phyloP scores from a whole-genome alignment of 1,284 basidiomycete genomes.

The Cryptococcus sp. region DNA sequence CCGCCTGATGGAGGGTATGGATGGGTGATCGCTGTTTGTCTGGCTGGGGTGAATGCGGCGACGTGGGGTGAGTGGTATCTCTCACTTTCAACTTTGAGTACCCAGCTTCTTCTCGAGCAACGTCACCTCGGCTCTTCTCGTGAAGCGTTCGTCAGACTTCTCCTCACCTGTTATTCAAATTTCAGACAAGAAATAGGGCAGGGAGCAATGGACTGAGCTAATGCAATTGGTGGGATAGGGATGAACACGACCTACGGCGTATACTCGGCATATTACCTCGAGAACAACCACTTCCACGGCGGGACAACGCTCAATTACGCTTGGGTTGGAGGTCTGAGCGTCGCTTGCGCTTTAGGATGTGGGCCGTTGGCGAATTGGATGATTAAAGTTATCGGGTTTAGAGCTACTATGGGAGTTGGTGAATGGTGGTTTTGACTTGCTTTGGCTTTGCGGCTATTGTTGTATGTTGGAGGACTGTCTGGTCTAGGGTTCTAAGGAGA shows the following conservation, averaged over 20 bases:
- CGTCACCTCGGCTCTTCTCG: too few species aligned
- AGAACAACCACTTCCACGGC: conserved; percentile 52
- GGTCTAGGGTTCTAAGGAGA: too few species aligned
- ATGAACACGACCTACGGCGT: conserved; percentile 56
- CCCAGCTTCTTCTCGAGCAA: too few species aligned
- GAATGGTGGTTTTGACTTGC: conserved; percentile 14
- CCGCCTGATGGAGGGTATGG: conserved; percentile 55
- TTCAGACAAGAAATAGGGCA: too few species aligned
- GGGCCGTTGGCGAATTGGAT: conserved; percentile 53
- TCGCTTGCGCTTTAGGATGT: conserved; percentile 44
- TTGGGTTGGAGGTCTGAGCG: conserved; percentile 53
- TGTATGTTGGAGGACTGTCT: background rate
- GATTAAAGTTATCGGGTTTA: conserved; percentile 42
- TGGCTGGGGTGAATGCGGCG: conserved; percentile 40
- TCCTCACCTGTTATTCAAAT: too few species aligned
- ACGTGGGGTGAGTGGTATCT: conserved; percentile 48
- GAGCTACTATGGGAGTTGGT: conserved; percentile 47
- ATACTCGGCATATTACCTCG: conserved; percentile 53
- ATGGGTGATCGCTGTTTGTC: conserved; percentile 52
- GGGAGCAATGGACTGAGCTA: too few species aligned
- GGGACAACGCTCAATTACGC: conserved; percentile 52
- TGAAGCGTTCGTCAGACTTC: too few species aligned
- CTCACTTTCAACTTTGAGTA: too few species aligned
- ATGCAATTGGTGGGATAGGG: conserved; percentile 32
- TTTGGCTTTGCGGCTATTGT: background rate